Evolutionary conservation across 495 filamentous ascomycete species (phyloP), one percentile per base, ranked within the genome.

Genomic region (Neurospora sp.): DNA sequence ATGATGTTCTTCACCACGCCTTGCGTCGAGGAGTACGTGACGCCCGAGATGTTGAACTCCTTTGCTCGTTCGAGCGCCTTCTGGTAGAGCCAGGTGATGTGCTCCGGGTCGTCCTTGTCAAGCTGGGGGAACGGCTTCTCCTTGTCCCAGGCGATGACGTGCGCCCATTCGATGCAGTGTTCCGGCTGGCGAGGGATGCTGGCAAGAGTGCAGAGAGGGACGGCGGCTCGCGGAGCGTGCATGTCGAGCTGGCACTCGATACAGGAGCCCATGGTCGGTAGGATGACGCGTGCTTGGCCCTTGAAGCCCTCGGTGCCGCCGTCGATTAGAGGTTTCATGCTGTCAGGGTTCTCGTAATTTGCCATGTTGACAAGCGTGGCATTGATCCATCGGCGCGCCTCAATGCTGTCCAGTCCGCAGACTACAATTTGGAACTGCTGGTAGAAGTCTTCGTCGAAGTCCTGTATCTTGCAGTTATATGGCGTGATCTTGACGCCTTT

Each of bases 1-100:
- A 99, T 99, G 81, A 99, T 99, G 79, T 99, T 98, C 82, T 99
- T 99, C 75, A 99, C 94, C 0, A 98, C 96, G 40, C 96, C 96
- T 78, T 99, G 96, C 0, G 96, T 97, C 81, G 97, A 88, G n/a
- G 91, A 90, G 83, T 98, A 99, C 14, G 96, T 98, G 37, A 99
- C 92, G 27, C 96, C 96, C 3, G 87, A 79, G 80, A 99, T 99
- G 75, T 93, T 90, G 84, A 97, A 99, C 76, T 98, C 92, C 73
- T 88, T 79, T 1, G 94, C 93, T 73, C 96, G 91, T 44, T 86
- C 81, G 20, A 94, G 86, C 5, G 96, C 93, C 74, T 93, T 92
- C 76, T 94, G 89, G 82, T 93, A 99, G 27, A 99, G 87, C 96
- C 96, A 99, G 65, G 91, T 93, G 78, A 98, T 97, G 79, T 99